phyloP scores from a whole-genome alignment of 495 filamentous ascomycete species.

The Penicillium verhagenii region DNA sequence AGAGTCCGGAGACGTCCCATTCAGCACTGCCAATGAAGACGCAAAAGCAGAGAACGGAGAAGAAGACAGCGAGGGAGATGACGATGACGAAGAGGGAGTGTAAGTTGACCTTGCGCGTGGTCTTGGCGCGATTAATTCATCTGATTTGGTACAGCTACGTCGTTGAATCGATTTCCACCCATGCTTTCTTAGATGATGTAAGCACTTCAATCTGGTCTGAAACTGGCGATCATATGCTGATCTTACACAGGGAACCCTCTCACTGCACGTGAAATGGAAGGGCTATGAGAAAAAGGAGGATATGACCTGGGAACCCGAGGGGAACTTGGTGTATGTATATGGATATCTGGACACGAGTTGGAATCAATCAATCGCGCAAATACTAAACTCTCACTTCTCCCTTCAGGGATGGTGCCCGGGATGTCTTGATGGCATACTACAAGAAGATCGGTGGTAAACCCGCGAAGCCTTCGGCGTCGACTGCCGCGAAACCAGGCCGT shows the following conservation, averaged over 20 bases:
- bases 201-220: background rate
- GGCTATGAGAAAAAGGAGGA: slow-evolving; percentile 57
- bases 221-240: slow-evolving; percentile 12
- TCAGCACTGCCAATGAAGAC: slow-evolving; percentile 30
- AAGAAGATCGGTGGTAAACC: slow-evolving; percentile 56
- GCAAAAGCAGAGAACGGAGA: background rate
- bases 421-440: slow-evolving; percentile 55
- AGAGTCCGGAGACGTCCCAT: slow-evolving; percentile 47
- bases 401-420: slow-evolving; percentile 54
- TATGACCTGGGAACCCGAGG: slow-evolving; percentile 60
- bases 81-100: slow-evolving; percentile 43
- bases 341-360: background rate
- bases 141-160: slow-evolving; percentile 52
- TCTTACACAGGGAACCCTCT: slow-evolving; percentile 35
- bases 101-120: slow-evolving; percentile 22
- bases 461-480: slow-evolving; percentile 22
- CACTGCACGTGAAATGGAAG: slow-evolving; percentile 62
- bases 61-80: slow-evolving; percentile 10
- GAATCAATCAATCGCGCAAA: background rate
- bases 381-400: slow-evolving; percentile 3
- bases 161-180: slow-evolving; percentile 57
- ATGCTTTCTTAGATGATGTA: slow-evolving; percentile 44
- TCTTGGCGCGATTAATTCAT: background rate
- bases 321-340: slow-evolving; percentile 48
- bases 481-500: slow-evolving; percentile 17